These are phyloP conservation scores for Metarhizium robertsii DNA, from an alignment of 2,329 filamentous ascomycete species.

Conservation along the genomic window DNA sequence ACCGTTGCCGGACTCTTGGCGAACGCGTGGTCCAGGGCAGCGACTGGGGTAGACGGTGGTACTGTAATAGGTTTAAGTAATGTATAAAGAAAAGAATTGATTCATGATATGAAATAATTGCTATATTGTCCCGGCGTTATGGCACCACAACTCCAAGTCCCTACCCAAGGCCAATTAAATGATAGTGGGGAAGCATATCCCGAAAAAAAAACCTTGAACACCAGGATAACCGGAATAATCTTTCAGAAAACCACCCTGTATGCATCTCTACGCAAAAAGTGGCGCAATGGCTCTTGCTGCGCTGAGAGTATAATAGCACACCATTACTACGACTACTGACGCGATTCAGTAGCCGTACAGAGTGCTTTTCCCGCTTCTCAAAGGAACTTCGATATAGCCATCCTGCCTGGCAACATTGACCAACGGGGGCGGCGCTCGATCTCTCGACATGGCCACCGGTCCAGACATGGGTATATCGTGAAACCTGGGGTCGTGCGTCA, in stretches of 20 bases:
- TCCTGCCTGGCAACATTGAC: constrained; percentile 2
- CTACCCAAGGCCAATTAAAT: neutral
- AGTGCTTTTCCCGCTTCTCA: constrained; percentile 23
- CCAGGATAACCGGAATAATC: neutral
- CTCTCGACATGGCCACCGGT: neutral
- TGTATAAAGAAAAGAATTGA: neutral
- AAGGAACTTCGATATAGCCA: constrained; percentile 19
- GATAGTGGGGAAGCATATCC: neutral
- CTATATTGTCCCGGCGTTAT: neutral
- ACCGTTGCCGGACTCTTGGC: constrained; percentile 55
- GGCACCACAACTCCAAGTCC: neutral
- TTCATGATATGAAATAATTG: neutral
- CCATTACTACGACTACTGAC: neutral
- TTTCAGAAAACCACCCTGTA: neutral
- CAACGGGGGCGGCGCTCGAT: constrained; percentile 1
- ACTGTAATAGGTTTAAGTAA: neutral
- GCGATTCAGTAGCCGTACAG: constrained; percentile 19
- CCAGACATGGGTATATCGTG: constrained; percentile 14
- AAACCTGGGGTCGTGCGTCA: constrained; percentile 17
- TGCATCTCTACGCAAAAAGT: neutral
- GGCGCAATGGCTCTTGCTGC: neutral
- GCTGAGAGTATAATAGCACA: neutral
- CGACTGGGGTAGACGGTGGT: constrained; percentile 41
- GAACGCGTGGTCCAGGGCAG: constrained; percentile 50
- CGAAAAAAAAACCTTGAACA: neutral